Conservation (phyloP, 2,329 filamentous ascomycete genomes). For the Diaporthe ampelina region DNA sequence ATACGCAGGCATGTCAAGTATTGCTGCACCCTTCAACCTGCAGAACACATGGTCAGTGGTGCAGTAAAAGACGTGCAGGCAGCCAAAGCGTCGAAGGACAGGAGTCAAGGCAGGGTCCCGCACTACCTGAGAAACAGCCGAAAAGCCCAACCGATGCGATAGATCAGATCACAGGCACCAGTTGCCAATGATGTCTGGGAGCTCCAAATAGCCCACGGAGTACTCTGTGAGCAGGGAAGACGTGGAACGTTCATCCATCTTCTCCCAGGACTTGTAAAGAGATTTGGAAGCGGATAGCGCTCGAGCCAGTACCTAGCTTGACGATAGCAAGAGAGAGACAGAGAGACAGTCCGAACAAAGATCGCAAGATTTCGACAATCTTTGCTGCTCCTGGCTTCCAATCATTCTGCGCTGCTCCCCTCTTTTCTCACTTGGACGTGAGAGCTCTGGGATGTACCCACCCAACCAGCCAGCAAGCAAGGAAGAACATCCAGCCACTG, state of each 20-base stretch:
- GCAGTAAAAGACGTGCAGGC: slow-evolving; percentile 37
- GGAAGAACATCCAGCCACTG: slow-evolving; percentile 17
- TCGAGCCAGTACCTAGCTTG: slow-evolving; percentile 76
- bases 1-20: slow-evolving; percentile 26
- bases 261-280: slow-evolving; percentile 59
- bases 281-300: slow-evolving; percentile 66
- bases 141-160: slow-evolving; percentile 47
- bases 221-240: slow-evolving; percentile 40
- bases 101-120: slow-evolving; percentile 26
- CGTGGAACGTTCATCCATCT: slow-evolving; percentile 44
- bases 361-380: slow-evolving; percentile 52
- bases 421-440: slow-evolving; percentile 51
- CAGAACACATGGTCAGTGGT: slow-evolving; percentile 27
- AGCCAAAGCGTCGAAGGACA: slow-evolving; percentile 39
- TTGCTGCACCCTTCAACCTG: slow-evolving; percentile 19
- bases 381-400: slow-evolving; percentile 53
- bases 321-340: slow-evolving; percentile 75
- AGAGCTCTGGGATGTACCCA: slow-evolving; percentile 46
- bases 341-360: slow-evolving; percentile 47
- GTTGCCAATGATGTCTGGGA: slow-evolving; percentile 48
- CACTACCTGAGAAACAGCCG: slow-evolving; percentile 42
- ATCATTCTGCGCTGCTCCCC: slow-evolving; percentile 54
- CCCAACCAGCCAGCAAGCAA: slow-evolving; percentile 16
- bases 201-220: slow-evolving; percentile 55
- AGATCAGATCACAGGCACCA: slow-evolving; percentile 40